Conservation (phyloP, 108 stramenopile genomes). For the Cyclotella atomus region DNA sequence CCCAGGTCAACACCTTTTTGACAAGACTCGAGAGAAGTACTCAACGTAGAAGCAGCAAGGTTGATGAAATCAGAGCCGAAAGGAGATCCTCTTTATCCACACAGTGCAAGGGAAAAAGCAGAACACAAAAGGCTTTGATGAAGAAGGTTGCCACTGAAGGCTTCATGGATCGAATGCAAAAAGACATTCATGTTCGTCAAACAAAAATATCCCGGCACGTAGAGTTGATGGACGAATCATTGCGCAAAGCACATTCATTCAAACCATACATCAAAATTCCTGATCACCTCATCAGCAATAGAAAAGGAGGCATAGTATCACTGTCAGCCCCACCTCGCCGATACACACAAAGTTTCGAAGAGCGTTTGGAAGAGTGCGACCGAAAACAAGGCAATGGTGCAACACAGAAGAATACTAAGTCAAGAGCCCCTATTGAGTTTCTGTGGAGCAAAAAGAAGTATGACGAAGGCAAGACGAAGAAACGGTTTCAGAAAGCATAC, state of each 20-base stretch:
- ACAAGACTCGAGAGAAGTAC: slow-evolving; percentile 17
- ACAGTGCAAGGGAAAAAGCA: slow-evolving; percentile 1
- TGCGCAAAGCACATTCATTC: slow-evolving; percentile 13
- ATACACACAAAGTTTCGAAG: background rate
- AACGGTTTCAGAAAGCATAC: background rate
- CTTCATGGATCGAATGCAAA: slow-evolving; percentile 18
- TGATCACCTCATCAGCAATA: background rate
- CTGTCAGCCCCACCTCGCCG: background rate
- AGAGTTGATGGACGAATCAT: background rate
- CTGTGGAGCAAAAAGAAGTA: background rate
- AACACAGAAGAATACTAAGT: background rate
- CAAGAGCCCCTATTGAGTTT: background rate
- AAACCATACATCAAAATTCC: background rate
- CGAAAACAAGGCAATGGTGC: background rate
- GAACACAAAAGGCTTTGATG: slow-evolving; percentile 9
- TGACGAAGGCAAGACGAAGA: slow-evolving; percentile 6
- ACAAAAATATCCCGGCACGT: slow-evolving; percentile 13
- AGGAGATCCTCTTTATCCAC: background rate
- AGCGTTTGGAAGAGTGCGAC: slow-evolving; percentile 1
- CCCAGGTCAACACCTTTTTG: slow-evolving; percentile 2
- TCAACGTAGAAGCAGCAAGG: slow-evolving; percentile 1
- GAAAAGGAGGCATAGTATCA: background rate
- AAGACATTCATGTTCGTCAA: slow-evolving; percentile 9
- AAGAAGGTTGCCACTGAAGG: slow-evolving; percentile 7
- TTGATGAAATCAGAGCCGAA: slow-evolving; percentile 14